Base-by-base conservation (phyloP, 1,139 yeast species). In the Yamadazyma blattariae region DNA sequence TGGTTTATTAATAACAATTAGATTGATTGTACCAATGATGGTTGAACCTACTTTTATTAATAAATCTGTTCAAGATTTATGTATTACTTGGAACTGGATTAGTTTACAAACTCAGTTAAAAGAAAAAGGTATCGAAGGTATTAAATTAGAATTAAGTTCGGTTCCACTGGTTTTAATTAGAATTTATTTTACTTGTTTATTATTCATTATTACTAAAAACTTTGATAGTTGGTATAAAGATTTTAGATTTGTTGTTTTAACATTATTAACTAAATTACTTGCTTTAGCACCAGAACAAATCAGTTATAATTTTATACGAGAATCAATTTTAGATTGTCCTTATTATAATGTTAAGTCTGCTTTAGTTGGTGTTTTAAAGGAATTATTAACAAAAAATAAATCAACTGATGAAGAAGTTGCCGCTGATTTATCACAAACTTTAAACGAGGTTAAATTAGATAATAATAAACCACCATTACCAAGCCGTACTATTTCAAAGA, bases 271-370 rank as follows among this genome's bases (percentile, higher is more conserved):
- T 1, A 77, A 72, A 45, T 51, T 81, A 2, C 56, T 89, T 44
- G 70, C 82, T 3, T 53, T 74, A 24, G 59, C 80, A 26, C 75
- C 80, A 0, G 87, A 83, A 40, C 62, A 64, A 3, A 61, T 69
- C 11, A 64, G 85, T 1, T 85, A 77, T 56, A 67, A 65, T 5
- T 86, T 83, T 50, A 64, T 87, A 15, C 52, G 69, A 27, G 92
- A 86, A 52, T 73, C 92, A 0, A 64, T 90, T 39, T 61, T 67
- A 24, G 67, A 74, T 38, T 86, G 95, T 51, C 95, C 96, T 2
- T 80, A 69, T 53, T 76, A 71, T 28, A 68, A 70, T 29, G 74
- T 77, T 16, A 78, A 79, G 45, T 70, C 79, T 19, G 77, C 78
- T 3, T 61, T 82, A 33, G 70, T 86, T 12, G 77, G 82, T 3